Evolutionary conservation across 2,329 filamentous ascomycete genomes (phyloP), one percentile per base, ranked within the genome.

Genomic region (Colletotrichum sidae): DNA sequence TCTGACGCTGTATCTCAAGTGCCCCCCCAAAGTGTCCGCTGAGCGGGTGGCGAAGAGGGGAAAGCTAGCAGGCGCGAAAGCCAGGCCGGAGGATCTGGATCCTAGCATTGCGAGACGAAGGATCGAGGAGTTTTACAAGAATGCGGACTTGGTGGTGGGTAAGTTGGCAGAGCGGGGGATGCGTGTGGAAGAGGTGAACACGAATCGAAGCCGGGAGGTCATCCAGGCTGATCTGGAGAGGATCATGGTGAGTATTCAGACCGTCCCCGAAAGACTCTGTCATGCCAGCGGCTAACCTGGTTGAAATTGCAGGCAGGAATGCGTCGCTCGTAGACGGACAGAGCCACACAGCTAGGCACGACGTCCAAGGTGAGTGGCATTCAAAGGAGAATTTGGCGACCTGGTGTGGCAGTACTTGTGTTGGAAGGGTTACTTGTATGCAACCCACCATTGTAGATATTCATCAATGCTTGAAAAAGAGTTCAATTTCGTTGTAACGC

Each of bases 1-100:
- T 25, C 17, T 54, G 52, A 34, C 52, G 39, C 3, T 54, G 13
- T 54, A 54, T 9, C 52, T 44, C 15, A 54, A 54, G 12, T 54
- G 52, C 3, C 52, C 39, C 25, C 4, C n/a, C 3, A 17, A 44
- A n/a, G 12, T 54, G 35, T 54, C 25, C 8, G 17, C 38, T 17
- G n/a, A n/a, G 39, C 52, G 52, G 3, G 52, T 54, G 6, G 52
- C 52, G 13, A 8, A 12, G 6, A 15, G 52, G 6, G 52, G 52
- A 0, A 39, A 12, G 25, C 13, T n/a, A 39, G 52, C 52, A 9
- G 52, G 39, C 10, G 8, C 5, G 12, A 39, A 8, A 9, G 52
- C 52, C 8, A 44, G 52, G 25, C 52, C 52, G 12, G 52, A 54
- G 52, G 52, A 54, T 5, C 2, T 54, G 39, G 2, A 54, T 2